These are phyloP conservation scores for Cudoniella acicularis DNA, from an alignment of 495 filamentous ascomycete species.

Conservation along the genomic window DNA sequence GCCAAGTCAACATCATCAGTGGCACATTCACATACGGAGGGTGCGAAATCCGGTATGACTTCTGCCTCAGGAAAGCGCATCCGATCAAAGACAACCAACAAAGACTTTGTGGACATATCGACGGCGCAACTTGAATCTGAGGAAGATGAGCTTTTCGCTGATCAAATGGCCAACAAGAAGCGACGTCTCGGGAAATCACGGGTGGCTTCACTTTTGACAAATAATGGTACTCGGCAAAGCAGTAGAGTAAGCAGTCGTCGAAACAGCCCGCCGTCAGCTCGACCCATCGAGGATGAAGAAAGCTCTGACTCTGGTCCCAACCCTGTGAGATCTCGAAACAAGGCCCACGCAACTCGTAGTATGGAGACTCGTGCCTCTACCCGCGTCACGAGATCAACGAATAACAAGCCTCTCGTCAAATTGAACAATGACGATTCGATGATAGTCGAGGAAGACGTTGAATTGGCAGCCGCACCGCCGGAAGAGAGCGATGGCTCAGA, in stretches of 20 bases:
- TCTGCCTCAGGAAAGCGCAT: slow-evolving; percentile 13
- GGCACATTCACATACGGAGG: slow-evolving; percentile 4
- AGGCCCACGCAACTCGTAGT: background rate
- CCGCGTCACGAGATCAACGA: slow-evolving; percentile 13
- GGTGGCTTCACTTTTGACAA: slow-evolving; percentile 5
- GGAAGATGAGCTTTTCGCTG: slow-evolving; percentile 12
- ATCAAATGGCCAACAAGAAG: slow-evolving; percentile 10
- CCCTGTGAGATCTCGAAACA: background rate
- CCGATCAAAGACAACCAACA: slow-evolving; percentile 7
- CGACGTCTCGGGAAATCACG: slow-evolving; percentile 11
- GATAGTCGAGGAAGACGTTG: slow-evolving; percentile 28
- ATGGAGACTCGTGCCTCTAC: background rate
- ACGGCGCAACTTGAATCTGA: slow-evolving; percentile 9
- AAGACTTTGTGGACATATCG: slow-evolving; percentile 10
- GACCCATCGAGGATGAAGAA: background rate
- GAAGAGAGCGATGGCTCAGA: slow-evolving; percentile 24
- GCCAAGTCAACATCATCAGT: background rate
- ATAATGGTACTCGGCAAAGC: slow-evolving; percentile 7
- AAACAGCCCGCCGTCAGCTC: background rate
- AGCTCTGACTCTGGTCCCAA: slow-evolving; percentile 12
- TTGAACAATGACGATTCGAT: slow-evolving; percentile 8
- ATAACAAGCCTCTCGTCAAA: slow-evolving; percentile 8
- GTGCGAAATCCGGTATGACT: slow-evolving; percentile 1
- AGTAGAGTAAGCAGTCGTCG: slow-evolving; percentile 12
- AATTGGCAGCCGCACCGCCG: slow-evolving; percentile 31